Evolutionary conservation across 768 basidiomycete species (phyloP), one percentile per base, ranked within the genome.

Genomic region (Russula abietina): DNA sequence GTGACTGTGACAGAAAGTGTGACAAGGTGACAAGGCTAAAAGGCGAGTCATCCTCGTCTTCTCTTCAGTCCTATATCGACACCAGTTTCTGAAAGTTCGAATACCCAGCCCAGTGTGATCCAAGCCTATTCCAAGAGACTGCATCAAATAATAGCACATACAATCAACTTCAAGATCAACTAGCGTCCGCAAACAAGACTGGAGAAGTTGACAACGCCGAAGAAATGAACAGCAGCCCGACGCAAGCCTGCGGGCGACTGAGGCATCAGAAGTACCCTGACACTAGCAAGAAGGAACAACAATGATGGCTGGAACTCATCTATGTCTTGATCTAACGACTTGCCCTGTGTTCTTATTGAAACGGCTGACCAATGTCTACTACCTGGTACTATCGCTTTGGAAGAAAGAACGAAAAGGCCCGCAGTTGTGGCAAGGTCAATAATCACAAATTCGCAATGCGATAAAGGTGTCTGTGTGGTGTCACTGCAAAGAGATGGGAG

Each of bases 11-110:
- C 45, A 24, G 22, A 22, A 38, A 22, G 30, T 5, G 61, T 62
- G 49, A 62, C 61, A 12, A 5, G 2, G 61, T 62, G 49, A 62
- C 61, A 12, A 5, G 2, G 17, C 43, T 46, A 46, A 28, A 49
- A 62, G 61, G 61, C 50, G 61, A 62, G 61, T 62, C 61, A 62
- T 57, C 22, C n/a, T 39, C 43, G 7, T 46, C 45, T 46, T 46
- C 45, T 46, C 49, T 45, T n/a, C 30, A 7, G 10, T 22, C 60
- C 33, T 38, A n/a, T 49, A 36, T 56, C 61, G 57, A 33, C 32
- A 53, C 30, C 49, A 52, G 57, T 43, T 51, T 43, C 49, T 51
- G 22, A 59, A 52, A 52, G 39, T 52, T 51, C 55, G 11, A 22
- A 52, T 63, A 51, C 19, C 54, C 19, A 49, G 39, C 39, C 48